phyloP scores from a whole-genome alignment of 805 yeast genomes.

The Cephaloascus fragrans region DNA sequence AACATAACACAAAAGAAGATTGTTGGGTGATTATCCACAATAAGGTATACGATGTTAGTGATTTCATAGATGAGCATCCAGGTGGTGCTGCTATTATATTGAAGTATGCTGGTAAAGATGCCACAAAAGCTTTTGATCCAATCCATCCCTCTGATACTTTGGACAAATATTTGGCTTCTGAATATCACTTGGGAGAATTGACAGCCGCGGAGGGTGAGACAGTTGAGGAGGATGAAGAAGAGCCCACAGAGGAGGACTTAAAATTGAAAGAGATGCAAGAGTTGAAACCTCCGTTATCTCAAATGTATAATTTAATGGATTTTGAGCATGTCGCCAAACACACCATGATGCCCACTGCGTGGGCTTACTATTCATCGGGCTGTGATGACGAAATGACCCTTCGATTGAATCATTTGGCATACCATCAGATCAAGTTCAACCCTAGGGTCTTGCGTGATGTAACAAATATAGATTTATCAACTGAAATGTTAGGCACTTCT shows the following conservation, averaged over 20 bases:
- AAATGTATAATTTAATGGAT: slow-evolving; percentile 71
- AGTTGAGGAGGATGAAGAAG: slow-evolving; percentile 22
- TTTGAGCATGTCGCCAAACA: slow-evolving; percentile 81
- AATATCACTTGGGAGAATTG: background rate
- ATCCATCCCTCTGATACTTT: slow-evolving; percentile 87
- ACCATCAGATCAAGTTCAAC: slow-evolving; percentile 78
- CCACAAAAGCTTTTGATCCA: slow-evolving; percentile 78
- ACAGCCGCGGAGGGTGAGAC: slow-evolving; percentile 7
- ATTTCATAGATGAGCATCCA: slow-evolving; percentile 48
- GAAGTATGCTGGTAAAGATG: slow-evolving; percentile 45
- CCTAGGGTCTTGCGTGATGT: slow-evolving; percentile 83
- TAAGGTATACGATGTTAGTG: slow-evolving; percentile 70
- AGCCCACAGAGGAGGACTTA: slow-evolving; percentile 26
- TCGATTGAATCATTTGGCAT: slow-evolving; percentile 87
- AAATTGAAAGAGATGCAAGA: slow-evolving; percentile 14
- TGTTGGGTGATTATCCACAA: slow-evolving; percentile 84
- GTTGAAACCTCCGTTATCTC: slow-evolving; percentile 58
- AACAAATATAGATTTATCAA: slow-evolving; percentile 53
- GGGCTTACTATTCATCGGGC: slow-evolving; percentile 91
- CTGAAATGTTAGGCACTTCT: slow-evolving; percentile 66
- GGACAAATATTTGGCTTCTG: slow-evolving; percentile 45
- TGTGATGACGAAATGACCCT: slow-evolving; percentile 87
- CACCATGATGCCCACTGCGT: slow-evolving; percentile 67
- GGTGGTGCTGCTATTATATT: slow-evolving; percentile 49
- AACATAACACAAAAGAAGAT: slow-evolving; percentile 47